Evolutionary conservation across 169 alveolate species (phyloP), one percentile per base, ranked within the genome.

Genomic region (Eimeria mitis): DNA sequence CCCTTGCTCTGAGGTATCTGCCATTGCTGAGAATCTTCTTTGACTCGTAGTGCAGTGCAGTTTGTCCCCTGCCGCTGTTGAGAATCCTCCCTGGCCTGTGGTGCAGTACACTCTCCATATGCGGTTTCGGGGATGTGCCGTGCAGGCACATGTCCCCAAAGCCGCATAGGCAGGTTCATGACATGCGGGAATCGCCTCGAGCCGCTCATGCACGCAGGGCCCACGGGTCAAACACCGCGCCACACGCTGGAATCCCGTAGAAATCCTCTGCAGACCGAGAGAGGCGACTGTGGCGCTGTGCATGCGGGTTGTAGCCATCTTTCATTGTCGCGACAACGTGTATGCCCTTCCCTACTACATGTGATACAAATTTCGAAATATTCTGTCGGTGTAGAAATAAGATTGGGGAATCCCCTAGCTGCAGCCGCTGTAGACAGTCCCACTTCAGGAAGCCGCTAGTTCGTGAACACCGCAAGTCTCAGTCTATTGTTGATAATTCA

Each of bases 251-350:
- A 73, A 40, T 21, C 54, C 83, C 56, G 34, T 8, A 40, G 9
- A 40, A 40, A 40, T 19, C 83, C 83, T 19, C 31, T 73, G n/a
- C 56, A 73, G 40, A 73, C 83, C 21, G 83, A 73, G 83, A 0
- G 83, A 70, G 65, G 87, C 85, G 47, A 28, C 87, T 25, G 63
- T 4, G 31, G 68, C 44, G 88, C 88, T 47, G 68, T 49, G 65
- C 28, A 44, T 13, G 88, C 31, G 49, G 65, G 49, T 28, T n/a
- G 68, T 25, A 6, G 88, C 68, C 88, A 78, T 78, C 88, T 47
- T 78, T 31, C 88, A 78, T 78, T 16, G 31, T n/a, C 16, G 63
- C 28, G 8, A 78, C 47, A 4, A 47, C 9, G 4, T 73, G 9
- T 21, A 73, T 73, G 31, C 16, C 54, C 19, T 42, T 73, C 52